Evolutionary conservation across 176 grass and related monocot species (phyloP).

Genomic region (Carex scoparia): DNA sequence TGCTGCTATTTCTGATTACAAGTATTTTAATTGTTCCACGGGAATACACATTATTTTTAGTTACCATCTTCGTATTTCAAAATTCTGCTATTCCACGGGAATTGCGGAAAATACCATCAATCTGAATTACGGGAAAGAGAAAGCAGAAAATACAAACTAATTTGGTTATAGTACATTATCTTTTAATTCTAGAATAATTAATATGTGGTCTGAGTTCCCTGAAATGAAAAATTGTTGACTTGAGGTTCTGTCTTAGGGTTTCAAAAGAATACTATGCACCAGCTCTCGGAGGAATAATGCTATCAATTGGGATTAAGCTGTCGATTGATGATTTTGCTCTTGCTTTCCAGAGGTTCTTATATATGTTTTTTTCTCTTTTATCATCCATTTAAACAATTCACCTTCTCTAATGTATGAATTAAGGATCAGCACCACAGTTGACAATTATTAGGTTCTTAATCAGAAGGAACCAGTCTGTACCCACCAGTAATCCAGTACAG

Average conservation of each 20-base stretch:
- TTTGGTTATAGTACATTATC: background rate
- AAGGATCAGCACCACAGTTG: background rate
- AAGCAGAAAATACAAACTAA: background rate
- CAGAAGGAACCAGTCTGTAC: background rate
- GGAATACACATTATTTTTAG: background rate
- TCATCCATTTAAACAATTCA: background rate
- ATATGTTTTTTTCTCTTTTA: background rate
- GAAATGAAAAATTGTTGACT: background rate
- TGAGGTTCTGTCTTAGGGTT: constrained; percentile 46
- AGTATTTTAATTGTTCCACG: constrained; percentile 2
- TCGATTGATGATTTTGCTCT: constrained; percentile 84
- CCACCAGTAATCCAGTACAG: background rate
- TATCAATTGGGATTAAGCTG: constrained; percentile 84
- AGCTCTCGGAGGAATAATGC: constrained; percentile 83
- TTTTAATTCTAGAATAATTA: constrained; percentile 9
- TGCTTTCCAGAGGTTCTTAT: constrained; percentile 60
- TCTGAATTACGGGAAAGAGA: background rate
- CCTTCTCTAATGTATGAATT: background rate
- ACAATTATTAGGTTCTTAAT: background rate
- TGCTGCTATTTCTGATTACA: constrained; percentile 22
- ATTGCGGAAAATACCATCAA: background rate
- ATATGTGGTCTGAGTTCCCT: background rate
- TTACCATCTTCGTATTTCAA: too few relatives aligned
- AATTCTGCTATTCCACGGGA: too few relatives aligned
- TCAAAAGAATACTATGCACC: constrained; percentile 87